These are phyloP conservation scores for Blastobotrys chiropterorum DNA, from an alignment of 805 yeast species.

Conservation along the genomic window DNA sequence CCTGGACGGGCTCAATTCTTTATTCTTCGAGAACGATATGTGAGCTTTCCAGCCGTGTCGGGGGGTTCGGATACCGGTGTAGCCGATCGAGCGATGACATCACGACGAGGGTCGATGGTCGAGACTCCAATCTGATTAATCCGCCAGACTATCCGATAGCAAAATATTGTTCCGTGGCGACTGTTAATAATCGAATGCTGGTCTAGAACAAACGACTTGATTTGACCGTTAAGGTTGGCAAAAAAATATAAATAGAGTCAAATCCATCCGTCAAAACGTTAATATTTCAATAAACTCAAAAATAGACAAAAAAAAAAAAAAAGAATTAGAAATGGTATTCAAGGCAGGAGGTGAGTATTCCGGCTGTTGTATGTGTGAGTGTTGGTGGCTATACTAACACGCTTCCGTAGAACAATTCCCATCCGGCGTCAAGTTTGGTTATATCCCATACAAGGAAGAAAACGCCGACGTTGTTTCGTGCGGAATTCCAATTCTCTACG, in stretches of 20 bases:
- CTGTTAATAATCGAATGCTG: not conserved
- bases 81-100: too few relatives aligned
- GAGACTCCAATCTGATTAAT: too few relatives aligned
- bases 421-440: conserved; percentile 28
- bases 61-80: too few relatives aligned
- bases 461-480: conserved; percentile 28
- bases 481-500: conserved; percentile 34
- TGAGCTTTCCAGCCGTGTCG: not conserved
- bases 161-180: too few relatives aligned
- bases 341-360: not conserved
- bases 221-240: not conserved
- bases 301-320: not conserved
- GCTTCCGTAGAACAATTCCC: conserved; percentile 29
- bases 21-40: not conserved
- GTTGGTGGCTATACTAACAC: too few relatives aligned
- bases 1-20: not conserved
- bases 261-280: not conserved
- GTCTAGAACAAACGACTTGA: not conserved
- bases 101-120: too few relatives aligned
- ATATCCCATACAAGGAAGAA: conserved; percentile 31
- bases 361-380: too few relatives aligned
- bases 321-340: not conserved
- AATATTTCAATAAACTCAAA: not conserved
- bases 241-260: not conserved
- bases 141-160: too few relatives aligned